Evolutionary conservation across 2,329 filamentous ascomycete genomes (phyloP).

Genomic region (Fusarium equiseti): DNA sequence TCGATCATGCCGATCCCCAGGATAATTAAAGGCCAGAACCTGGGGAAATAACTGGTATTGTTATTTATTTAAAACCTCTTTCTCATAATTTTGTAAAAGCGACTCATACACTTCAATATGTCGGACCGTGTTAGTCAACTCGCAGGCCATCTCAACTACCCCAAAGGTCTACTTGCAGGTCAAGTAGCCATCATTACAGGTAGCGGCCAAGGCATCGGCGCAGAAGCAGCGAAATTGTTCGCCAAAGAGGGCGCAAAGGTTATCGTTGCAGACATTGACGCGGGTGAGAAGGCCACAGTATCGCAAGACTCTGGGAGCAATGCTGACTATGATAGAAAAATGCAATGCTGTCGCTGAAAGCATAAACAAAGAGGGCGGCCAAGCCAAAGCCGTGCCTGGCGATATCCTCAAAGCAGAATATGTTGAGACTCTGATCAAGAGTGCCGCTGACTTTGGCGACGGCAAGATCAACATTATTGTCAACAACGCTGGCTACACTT

Average conservation of each 20-base stretch:
- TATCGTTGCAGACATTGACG: conserved; percentile 85
- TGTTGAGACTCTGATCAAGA: conserved; percentile 77
- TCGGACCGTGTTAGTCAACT: conserved; percentile 75
- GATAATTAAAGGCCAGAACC: conserved; percentile 14
- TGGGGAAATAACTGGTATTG: background rate
- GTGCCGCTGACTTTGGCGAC: conserved; percentile 81
- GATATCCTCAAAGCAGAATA: conserved; percentile 81
- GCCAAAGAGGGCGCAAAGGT: conserved; percentile 91
- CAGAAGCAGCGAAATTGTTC: conserved; percentile 83
- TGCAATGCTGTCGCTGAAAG: conserved; percentile 73
- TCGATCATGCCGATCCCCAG: conserved; percentile 23
- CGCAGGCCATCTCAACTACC: conserved; percentile 83
- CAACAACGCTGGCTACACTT: conserved; percentile 93
- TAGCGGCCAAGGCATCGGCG: conserved; percentile 87
- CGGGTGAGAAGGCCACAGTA: conserved; percentile 66
- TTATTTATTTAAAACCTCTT: background rate
- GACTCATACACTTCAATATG: conserved; percentile 53
- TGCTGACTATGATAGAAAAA: conserved; percentile 65
- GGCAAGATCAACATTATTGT: conserved; percentile 93
- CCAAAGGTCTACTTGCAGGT: conserved; percentile 80
- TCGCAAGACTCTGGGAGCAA: background rate
- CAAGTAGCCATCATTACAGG: conserved; percentile 92
- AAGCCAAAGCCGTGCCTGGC: conserved; percentile 79
- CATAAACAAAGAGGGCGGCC: conserved; percentile 76
- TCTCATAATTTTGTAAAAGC: no score